Conservation (phyloP, 2,329 filamentous ascomycete genomes). For the Phialophora macrospora region DNA sequence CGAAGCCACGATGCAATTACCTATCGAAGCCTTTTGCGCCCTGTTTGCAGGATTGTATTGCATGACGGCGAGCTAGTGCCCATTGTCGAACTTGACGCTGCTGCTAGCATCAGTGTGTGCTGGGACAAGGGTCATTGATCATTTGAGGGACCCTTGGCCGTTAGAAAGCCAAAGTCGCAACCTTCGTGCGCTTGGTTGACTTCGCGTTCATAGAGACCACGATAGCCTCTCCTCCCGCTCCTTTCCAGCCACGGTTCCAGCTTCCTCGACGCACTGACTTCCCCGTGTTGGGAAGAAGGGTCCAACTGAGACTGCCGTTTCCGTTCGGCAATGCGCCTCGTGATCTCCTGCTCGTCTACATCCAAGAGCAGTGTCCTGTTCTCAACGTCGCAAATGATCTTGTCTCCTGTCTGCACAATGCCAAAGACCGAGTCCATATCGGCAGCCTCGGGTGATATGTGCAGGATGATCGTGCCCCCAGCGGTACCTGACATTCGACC, state of each 20-base stretch:
- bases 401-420: constrained; percentile 55
- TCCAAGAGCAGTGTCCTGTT: constrained; percentile 50
- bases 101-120: neutral
- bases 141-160: constrained; percentile 22
- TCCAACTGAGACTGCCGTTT: constrained; percentile 10
- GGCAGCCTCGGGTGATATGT: constrained; percentile 59
- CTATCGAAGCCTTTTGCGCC: neutral
- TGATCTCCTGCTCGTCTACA: constrained; percentile 50
- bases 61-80: neutral
- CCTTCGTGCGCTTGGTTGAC: constrained; percentile 52
- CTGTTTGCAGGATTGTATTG: neutral
- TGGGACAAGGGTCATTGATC: neutral
- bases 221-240: constrained; percentile 46
- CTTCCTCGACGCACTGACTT: neutral
- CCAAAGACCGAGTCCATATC: constrained; percentile 56
- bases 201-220: constrained; percentile 49
- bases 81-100: neutral
- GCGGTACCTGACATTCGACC: constrained; percentile 62
- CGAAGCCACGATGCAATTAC: neutral
- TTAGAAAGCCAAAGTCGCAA: constrained; percentile 45
- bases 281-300: constrained; percentile 1
- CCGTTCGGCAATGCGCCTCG: constrained; percentile 44
- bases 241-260: constrained; percentile 37
- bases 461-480: constrained; percentile 60
- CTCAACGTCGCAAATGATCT: constrained; percentile 54